phyloP scores from a whole-genome alignment of 768 basidiomycete genomes.

The Phanerodontia chrysosporium region DNA sequence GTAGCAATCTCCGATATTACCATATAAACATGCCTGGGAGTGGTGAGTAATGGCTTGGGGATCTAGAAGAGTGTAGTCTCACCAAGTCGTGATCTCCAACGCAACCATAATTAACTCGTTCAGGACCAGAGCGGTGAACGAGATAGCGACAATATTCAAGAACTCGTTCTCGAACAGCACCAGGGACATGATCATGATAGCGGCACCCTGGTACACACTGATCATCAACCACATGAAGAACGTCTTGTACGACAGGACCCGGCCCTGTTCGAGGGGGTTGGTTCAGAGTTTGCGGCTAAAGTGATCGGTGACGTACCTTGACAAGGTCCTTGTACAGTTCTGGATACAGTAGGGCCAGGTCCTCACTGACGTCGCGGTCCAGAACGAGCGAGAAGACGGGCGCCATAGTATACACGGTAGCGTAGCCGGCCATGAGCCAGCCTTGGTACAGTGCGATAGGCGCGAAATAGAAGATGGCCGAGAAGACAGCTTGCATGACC shows the following conservation, averaged over 20 bases:
- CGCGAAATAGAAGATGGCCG: conserved; percentile 88
- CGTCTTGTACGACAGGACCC: conserved; percentile 92
- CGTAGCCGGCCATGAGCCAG: conserved; percentile 96
- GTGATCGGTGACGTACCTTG: conserved; percentile 56
- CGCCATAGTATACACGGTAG: conserved; percentile 96
- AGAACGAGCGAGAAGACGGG: conserved; percentile 97
- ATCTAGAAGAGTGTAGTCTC: neutral
- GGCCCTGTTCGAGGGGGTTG: conserved; percentile 53
- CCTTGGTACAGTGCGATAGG: conserved; percentile 98
- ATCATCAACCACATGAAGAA: conserved; percentile 99
- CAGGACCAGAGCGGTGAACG: conserved; percentile 91
- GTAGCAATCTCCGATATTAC: conserved; percentile 88
- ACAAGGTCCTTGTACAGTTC: conserved; percentile 97
- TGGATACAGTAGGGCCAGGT: conserved; percentile 91
- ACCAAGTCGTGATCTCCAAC: conserved; percentile 97
- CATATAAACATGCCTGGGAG: conserved; percentile 88
- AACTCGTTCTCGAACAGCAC: conserved; percentile 97
- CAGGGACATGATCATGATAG: conserved; percentile 98
- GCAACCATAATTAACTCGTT: conserved; percentile 99
- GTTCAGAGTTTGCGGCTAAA: no score
- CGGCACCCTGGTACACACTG: conserved; percentile 95
- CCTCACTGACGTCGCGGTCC: conserved; percentile 93
- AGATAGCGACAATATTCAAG: conserved; percentile 96
- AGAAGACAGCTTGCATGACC: conserved; percentile 96
- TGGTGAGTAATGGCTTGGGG: neutral